Evolutionary conservation across 2,329 filamentous ascomycete species (phyloP).

Genomic region (Penicillium sp.): DNA sequence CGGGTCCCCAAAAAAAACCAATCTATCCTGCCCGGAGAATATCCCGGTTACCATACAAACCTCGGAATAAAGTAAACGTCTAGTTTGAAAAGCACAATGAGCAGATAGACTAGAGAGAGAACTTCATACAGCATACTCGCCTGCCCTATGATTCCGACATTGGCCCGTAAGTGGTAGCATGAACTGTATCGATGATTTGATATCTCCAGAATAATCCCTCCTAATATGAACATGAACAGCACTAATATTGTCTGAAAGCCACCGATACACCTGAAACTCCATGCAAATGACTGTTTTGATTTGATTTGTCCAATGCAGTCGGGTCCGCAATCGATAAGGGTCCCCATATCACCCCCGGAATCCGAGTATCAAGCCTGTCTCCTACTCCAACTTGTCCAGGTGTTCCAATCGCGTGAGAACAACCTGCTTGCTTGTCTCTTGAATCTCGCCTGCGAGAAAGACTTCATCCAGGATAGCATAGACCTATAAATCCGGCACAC

Average conservation of each 20-base stretch:
- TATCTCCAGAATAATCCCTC: slow-evolving; percentile 11
- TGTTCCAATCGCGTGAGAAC: slow-evolving; percentile 92
- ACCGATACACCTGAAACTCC: slow-evolving; percentile 19
- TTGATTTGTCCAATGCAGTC: slow-evolving; percentile 13
- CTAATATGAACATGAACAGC: slow-evolving; percentile 9
- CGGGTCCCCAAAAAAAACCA: not conserved
- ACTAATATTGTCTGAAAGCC: slow-evolving; percentile 2
- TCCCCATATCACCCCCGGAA: not conserved
- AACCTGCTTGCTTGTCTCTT: slow-evolving; percentile 98
- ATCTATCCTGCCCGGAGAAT: not conserved
- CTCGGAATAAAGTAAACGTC: not conserved
- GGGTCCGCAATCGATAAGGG: slow-evolving; percentile 2
- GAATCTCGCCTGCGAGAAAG: slow-evolving; percentile 94
- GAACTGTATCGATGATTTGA: slow-evolving; percentile 1
- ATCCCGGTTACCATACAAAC: not conserved
- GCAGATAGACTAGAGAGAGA: not conserved
- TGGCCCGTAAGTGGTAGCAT: slow-evolving; percentile 17
- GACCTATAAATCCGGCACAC: slow-evolving; percentile 54
- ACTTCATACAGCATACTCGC: not conserved
- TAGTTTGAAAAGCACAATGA: not conserved
- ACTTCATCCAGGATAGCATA: slow-evolving; percentile 99
- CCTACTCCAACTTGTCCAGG: slow-evolving; percentile 87
- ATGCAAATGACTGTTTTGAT: slow-evolving; percentile 21
- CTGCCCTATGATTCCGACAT: slow-evolving; percentile 21
- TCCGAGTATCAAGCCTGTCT: not conserved